These are phyloP conservation scores for Megacollybia marginata DNA, from an alignment of 768 basidiomycete genomes.

Conservation along the genomic window DNA sequence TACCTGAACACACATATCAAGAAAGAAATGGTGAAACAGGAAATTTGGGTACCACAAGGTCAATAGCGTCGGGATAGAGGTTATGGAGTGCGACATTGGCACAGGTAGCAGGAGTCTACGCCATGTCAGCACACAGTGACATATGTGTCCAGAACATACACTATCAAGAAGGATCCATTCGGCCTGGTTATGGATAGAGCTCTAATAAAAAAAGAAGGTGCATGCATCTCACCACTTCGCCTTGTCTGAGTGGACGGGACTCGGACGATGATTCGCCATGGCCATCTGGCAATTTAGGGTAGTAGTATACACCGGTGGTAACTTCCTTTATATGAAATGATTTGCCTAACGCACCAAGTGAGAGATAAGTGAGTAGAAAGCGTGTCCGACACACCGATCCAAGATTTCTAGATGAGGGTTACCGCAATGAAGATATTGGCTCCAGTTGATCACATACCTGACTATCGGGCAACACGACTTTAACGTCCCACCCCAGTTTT, in stretches of 20 bases:
- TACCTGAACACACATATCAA: slow-evolving; percentile 35
- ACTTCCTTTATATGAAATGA: slow-evolving; percentile 75
- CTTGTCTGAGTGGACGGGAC: slow-evolving; percentile 63
- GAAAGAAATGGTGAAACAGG: not conserved
- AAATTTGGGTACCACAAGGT: slow-evolving; percentile 61
- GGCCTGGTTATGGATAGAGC: slow-evolving; percentile 24
- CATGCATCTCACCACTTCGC: slow-evolving; percentile 48
- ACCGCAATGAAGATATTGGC: slow-evolving; percentile 81
- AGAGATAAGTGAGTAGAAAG: not conserved
- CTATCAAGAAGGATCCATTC: slow-evolving; percentile 93
- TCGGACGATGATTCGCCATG: slow-evolving; percentile 56
- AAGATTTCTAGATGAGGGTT: slow-evolving; percentile 75
- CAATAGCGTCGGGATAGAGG: slow-evolving; percentile 75
- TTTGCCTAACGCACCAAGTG: slow-evolving; percentile 42
- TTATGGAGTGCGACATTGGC: slow-evolving; percentile 89
- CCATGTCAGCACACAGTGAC: slow-evolving; percentile 2
- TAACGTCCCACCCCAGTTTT: slow-evolving; percentile 39
- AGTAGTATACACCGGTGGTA: slow-evolving; percentile 67
- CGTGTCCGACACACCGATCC: slow-evolving; percentile 57
- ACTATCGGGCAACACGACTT: slow-evolving; percentile 4
- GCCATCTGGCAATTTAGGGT: slow-evolving; percentile 64
- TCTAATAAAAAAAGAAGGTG: not conserved
- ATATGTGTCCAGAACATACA: slow-evolving; percentile 31
- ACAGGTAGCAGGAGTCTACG: slow-evolving; percentile 87
- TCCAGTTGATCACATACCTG: slow-evolving; percentile 14